Evolutionary conservation across 2,329 filamentous ascomycete species (phyloP).

Genomic region (Xylaria sp.): DNA sequence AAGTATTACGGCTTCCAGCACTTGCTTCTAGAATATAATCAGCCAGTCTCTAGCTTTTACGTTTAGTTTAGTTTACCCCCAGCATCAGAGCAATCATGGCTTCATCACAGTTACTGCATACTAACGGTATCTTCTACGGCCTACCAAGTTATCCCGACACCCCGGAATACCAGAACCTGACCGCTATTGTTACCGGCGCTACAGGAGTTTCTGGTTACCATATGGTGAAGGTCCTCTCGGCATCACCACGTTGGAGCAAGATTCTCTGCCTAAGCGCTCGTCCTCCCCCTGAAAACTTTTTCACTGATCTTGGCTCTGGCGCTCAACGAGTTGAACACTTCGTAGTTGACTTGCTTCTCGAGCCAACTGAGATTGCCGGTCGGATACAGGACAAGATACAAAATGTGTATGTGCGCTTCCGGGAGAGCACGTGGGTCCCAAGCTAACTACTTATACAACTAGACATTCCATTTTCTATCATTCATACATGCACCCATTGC

Average conservation of each 20-base stretch:
- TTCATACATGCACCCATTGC: slow-evolving; percentile 9
- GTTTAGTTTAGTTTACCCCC: too few relatives aligned
- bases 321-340: slow-evolving; percentile 9
- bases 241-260: slow-evolving; percentile 11
- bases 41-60: neutral
- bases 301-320: neutral
- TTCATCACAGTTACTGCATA: slow-evolving; percentile 9
- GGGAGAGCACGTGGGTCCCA: neutral
- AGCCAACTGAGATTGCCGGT: slow-evolving; percentile 4
- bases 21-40: neutral
- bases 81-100: neutral
- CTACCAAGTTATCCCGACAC: neutral
- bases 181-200: slow-evolving; percentile 9
- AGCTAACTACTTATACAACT: neutral
- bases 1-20: neutral
- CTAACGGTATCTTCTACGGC: slow-evolving; percentile 4
- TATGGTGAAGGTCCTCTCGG: slow-evolving; percentile 5
- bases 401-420: neutral
- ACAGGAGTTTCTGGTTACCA: slow-evolving; percentile 11
- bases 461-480: slow-evolving; percentile 9
- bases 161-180: slow-evolving; percentile 4
- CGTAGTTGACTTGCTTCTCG: neutral
- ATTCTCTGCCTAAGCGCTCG: neutral
- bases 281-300: neutral
- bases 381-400: neutral